Percentiles rank a stretch among this genome's conserved stretches.
Conservation (phyloP, 2,329 filamentous ascomycete species). For the Penicillium nordicum region DNA sequence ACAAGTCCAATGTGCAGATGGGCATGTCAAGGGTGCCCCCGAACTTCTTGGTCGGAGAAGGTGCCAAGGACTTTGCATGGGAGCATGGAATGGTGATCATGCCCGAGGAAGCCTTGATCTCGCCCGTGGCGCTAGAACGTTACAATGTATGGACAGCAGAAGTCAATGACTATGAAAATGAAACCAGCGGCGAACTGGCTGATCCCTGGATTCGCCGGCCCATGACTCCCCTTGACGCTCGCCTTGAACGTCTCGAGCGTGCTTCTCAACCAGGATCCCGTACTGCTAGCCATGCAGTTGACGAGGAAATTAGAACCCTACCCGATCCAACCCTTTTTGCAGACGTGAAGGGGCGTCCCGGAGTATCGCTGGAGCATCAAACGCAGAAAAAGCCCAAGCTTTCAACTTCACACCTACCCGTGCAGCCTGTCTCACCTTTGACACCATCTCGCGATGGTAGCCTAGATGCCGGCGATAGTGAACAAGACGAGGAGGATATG, state of each 20-base stretch:
- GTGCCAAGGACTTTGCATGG: conserved; percentile 80
- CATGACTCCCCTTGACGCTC: conserved; percentile 20
- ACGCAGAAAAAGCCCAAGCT: not conserved
- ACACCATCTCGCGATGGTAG: not conserved
- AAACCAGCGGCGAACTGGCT: conserved; percentile 50
- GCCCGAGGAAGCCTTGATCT: conserved; percentile 75
- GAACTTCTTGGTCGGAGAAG: conserved; percentile 82
- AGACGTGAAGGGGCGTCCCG: not conserved
- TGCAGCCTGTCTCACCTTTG: not conserved
- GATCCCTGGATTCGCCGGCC: conserved; percentile 25
- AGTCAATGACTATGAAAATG: conserved; percentile 8
- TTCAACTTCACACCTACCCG: not conserved
- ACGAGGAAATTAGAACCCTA: not conserved
- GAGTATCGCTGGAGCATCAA: not conserved
- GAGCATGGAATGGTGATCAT: conserved; percentile 71
- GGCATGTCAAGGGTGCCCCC: conserved; percentile 85
- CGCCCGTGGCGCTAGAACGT: conserved; percentile 71
- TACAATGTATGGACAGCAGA: conserved; percentile 71
- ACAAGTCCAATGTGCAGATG: conserved; percentile 71
- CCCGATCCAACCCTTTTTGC: not conserved
- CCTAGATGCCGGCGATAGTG: not conserved
- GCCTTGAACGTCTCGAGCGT: not conserved
- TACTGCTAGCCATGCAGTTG: not conserved
- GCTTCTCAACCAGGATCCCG: not conserved
- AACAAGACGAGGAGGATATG: conserved; percentile 48